Percentiles rank a stretch among this genome's conserved stretches.
These are phyloP conservation scores for Allomyces javanicus DNA, from an alignment of 192 early-diverging fungal species.

Conservation along the genomic window DNA sequence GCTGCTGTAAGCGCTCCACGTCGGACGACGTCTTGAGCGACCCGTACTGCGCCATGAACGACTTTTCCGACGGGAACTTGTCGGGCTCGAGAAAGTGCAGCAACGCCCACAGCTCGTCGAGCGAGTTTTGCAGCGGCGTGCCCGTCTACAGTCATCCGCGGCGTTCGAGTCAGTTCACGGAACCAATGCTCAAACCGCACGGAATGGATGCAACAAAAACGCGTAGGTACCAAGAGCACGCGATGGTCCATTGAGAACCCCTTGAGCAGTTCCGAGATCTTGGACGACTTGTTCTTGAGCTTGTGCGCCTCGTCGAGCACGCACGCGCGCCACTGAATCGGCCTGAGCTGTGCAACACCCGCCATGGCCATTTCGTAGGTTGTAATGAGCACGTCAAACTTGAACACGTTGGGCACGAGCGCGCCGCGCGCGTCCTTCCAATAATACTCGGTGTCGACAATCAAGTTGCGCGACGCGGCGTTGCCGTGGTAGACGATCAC, in stretches of 20 bases:
- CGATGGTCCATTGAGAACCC: conserved; percentile 56
- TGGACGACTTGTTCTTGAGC: conserved; percentile 69
- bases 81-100: conserved; percentile 65
- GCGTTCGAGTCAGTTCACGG: too few relatives aligned
- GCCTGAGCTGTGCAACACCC: conserved; percentile 39
- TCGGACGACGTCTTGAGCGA: conserved; percentile 44
- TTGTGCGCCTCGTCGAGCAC: conserved; percentile 74
- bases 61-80: conserved; percentile 38
- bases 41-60: conserved; percentile 50
- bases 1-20: conserved; percentile 51
- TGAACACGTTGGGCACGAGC: conserved; percentile 24
- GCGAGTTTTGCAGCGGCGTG: conserved; percentile 62
- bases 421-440: conserved; percentile 33
- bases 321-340: conserved; percentile 47
- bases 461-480: conserved; percentile 41
- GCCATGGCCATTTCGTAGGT: conserved; percentile 10
- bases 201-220: too few relatives aligned
- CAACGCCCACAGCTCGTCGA: conserved; percentile 64
- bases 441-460: conserved; percentile 66
- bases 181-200: too few relatives aligned
- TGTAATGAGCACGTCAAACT: conserved; percentile 35
- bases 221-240: conserved; percentile 8
- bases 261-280: conserved; percentile 54
- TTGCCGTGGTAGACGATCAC: conserved; percentile 56
- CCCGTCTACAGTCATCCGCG: conserved; percentile 39